Percentiles rank a stretch among this genome's conserved stretches.
Conservation (phyloP, 306 rosid genomes). For the Clitoria ternatea region DNA sequence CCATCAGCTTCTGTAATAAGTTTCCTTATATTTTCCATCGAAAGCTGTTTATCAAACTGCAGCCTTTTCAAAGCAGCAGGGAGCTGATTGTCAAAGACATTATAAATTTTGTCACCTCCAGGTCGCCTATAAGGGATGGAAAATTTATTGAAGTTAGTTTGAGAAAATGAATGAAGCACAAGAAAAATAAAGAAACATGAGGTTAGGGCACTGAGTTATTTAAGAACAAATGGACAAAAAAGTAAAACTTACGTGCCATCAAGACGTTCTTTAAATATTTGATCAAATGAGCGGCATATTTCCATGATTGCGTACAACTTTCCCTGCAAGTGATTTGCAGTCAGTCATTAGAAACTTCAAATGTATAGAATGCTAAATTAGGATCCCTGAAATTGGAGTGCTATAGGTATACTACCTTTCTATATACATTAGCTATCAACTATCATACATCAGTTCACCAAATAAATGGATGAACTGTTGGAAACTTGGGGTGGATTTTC, state of each 20-base stretch:
- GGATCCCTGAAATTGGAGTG: not conserved
- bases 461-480: conserved; percentile 12
- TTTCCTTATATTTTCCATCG: conserved; percentile 92
- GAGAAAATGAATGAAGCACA: not conserved
- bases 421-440: not conserved
- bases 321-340: conserved; percentile 56
- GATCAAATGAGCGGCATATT: conserved; percentile 83
- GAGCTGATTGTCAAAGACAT: conserved; percentile 92
- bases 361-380: not conserved
- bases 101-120: conserved; percentile 89
- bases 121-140: conserved; percentile 60
- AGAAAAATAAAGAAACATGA: not conserved
- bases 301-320: conserved; percentile 90
- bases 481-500: not conserved
- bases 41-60: conserved; percentile 94
- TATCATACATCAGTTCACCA: not conserved
- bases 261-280: conserved; percentile 87
- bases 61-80: conserved; percentile 92
- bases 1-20: conserved; percentile 98
- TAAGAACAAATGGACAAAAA: not conserved
- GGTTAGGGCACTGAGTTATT: not conserved
- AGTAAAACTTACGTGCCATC: conserved; percentile 82
- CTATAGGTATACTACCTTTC: not conserved
- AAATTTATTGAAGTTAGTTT: conserved; percentile 7
- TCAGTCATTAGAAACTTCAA: conserved; percentile 16